Evolutionary conservation across 495 filamentous ascomycete genomes (phyloP), one percentile per base, ranked within the genome.

Genomic region (Penicillium soppii): DNA sequence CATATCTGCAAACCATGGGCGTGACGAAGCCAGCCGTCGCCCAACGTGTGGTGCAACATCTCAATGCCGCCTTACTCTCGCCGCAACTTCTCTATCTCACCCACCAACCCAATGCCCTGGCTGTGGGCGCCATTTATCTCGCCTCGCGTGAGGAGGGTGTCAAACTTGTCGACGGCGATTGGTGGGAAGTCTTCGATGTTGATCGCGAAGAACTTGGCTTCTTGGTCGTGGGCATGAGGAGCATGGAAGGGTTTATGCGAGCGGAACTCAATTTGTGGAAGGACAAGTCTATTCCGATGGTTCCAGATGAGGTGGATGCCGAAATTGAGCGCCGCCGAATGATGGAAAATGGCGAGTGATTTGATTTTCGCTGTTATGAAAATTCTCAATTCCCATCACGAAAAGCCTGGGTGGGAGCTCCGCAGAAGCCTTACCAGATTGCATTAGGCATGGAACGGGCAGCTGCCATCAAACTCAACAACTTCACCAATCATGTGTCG

Each of bases 181-280:
- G 94, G 94, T 98, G 94, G 94, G 91, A 95, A 70, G 88, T 97
- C 1, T 97, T 98, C 68, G 94, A 98, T 72, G 89, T 91, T n/a
- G 92, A 97, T 42, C 1, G 95, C 17, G 94, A 98, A 76, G 91
- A 96, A 65, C 73, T 97, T 40, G 94, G 94, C 3, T 97, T 97
- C 59, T 61, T 98, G 56, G 92, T 95, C 10, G 89, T 96, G 21
- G 91, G 76, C 0, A 83, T 98, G 82, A 71, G 81, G 41, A 96
- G 92, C 48, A 75, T 92, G 38, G 86, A 88, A 55, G 85, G 82
- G 1, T 92, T 88, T 68, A 85, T 82, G 36, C 63, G 61, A 43
- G 71, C 64, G 7, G 83, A 87, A 58, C 72, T 61, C 50, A 68
- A 66, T 42, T 69, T 57, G 40, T 84, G 80, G 82, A 67, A 63